A percentile compares a stretch with the other conserved stretches of the same genome.
Evolutionary conservation across 306 rosid species (phyloP).

Genomic region (Mimosa pudica): DNA sequence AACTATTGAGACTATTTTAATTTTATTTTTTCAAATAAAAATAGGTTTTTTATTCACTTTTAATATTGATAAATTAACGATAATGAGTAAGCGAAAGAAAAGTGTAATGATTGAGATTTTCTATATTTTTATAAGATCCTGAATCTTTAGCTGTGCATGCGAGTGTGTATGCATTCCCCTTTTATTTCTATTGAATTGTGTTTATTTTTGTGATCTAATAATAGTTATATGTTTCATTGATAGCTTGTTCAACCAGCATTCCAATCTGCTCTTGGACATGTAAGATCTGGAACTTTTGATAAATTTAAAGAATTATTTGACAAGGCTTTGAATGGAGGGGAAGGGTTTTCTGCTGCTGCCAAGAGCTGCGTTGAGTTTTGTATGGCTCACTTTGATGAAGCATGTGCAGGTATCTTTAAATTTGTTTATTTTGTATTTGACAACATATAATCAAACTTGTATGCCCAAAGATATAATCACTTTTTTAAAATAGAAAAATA

Average conservation of each 20-base stretch:
- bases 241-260: constrained; percentile 85
- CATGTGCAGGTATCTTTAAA: constrained; percentile 65
- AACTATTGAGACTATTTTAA: background rate
- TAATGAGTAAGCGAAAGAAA: constrained; percentile 20
- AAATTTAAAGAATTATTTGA: constrained; percentile 85
- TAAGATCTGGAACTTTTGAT: constrained; percentile 64
- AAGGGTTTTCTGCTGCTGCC: constrained; percentile 71
- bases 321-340: constrained; percentile 74
- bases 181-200: constrained; percentile 16
- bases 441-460: constrained; percentile 27
- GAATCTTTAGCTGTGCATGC: background rate
- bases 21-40: background rate
- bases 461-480: background rate
- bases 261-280: constrained; percentile 71
- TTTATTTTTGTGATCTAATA: constrained; percentile 16
- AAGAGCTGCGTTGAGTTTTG: constrained; percentile 45
- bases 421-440: constrained; percentile 10
- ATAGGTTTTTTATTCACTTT: background rate
- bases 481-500: constrained; percentile 1
- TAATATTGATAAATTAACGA: constrained; percentile 3
- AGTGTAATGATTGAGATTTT: background rate
- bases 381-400: constrained; percentile 66
- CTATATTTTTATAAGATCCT: constrained; percentile 17
- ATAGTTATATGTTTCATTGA: constrained; percentile 7
- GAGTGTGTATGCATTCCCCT: background rate